Base-by-base conservation (phyloP, 2,329 filamentous ascomycete genomes). In the Diaporthe sp. region DNA sequence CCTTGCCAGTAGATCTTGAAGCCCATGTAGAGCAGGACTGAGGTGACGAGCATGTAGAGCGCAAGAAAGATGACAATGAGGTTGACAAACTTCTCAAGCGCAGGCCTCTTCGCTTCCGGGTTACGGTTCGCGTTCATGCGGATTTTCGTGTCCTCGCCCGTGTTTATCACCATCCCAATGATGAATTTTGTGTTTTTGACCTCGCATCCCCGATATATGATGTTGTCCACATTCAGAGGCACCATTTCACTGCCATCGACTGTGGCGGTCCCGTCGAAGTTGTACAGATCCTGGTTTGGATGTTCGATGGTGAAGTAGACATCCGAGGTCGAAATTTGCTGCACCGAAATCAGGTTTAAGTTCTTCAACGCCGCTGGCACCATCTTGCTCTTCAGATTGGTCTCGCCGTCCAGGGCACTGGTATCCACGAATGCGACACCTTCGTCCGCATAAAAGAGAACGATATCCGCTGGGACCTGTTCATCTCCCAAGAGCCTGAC, bases 71-170 rank as follows among this genome's bases (percentile, higher is more conserved):
- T 86, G 39, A 98, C 93, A 53, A 96, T 92, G 68, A 89, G 89
- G 81, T 96, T 96, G 71, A 94, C 92, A 61, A 93, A 88, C 12
- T 83, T 84, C 80, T 96, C 94, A 17, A 96, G 87, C 2, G 91
- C 88, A 1, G 94, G 94, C 42, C 92, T 92, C 82, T 96, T 96
- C 76, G 94, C 93, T 30, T 91, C 89, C 10, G 94, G 93, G 76
- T 95, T 94, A 79, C 94, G 94, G 81, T 94, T 96, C 66, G 94
- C 93, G 78, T 96, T 96, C 93, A 95, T 94, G 32, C 94, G 92
- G 75, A 95, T 95, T 81, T 95, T 96, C 83, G 93, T 95, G 82
- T 96, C 94, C 80, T 96, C 93, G 53, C 93, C 93, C 1, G 92
- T 95, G 83, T 98, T 98, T 77, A 98, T 92, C 44, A 97, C 94